A percentile compares a stretch with the other conserved stretches of the same genome.
Conservation (phyloP, 129 eudicot genomes). For the Saposhnikovia divaricata region DNA sequence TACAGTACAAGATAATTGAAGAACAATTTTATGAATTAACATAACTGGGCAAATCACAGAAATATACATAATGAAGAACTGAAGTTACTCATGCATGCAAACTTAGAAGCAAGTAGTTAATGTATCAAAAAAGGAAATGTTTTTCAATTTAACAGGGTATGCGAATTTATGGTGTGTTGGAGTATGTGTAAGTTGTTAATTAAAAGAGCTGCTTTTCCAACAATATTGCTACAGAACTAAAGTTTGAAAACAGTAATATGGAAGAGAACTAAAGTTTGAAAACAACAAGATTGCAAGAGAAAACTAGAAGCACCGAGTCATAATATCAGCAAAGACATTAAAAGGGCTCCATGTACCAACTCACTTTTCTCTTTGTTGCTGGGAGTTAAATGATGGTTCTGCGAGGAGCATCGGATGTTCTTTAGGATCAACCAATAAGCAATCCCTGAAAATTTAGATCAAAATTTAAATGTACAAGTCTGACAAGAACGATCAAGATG, state of each 20-base stretch:
- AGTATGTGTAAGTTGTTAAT: not conserved
- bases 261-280: not conserved
- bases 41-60: not conserved
- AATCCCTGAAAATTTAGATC: conserved; percentile 45
- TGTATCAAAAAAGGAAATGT: not conserved
- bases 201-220: not conserved
- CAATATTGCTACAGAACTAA: not conserved
- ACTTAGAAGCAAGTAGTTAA: not conserved
- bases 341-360: conserved; percentile 3
- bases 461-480: not conserved
- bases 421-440: conserved; percentile 86
- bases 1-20: not conserved
- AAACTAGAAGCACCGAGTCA: not conserved
- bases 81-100: not conserved
- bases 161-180: not conserved
- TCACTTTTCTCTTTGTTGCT: conserved; percentile 96
- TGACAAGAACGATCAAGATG: no score
- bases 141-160: not conserved
- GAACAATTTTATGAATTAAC: not conserved
- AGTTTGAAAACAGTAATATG: no score
- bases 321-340: not conserved
- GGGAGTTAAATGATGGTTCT: conserved; percentile 81
- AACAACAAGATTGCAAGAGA: not conserved
- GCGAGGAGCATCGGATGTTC: conserved; percentile 97
- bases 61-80: not conserved